Percentiles rank a stretch among this genome's conserved stretches.
Evolutionary conservation across 805 yeast species (phyloP).

Genomic region (Yarrowia sp.): DNA sequence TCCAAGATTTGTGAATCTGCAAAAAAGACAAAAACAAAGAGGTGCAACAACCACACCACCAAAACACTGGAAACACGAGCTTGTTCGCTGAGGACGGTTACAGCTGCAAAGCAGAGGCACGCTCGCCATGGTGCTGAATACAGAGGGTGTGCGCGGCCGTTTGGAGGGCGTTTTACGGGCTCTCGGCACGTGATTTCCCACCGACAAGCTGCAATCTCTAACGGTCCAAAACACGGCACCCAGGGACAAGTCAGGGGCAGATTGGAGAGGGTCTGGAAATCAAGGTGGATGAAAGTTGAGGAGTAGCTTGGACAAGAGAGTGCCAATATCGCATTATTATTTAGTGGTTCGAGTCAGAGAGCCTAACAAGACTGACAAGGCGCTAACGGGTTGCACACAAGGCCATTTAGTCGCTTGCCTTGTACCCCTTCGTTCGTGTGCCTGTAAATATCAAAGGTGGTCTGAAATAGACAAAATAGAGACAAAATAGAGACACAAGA

Average conservation of each 20-base stretch:
- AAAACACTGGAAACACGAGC: constrained; percentile 3
- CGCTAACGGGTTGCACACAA: too few species aligned
- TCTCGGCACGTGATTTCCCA: background rate
- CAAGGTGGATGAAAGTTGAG: too few species aligned
- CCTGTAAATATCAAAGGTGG: background rate
- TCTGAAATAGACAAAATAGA: background rate
- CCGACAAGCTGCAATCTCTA: background rate
- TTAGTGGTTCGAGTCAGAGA: background rate
- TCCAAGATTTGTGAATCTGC: background rate
- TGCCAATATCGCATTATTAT: constrained; percentile 4
- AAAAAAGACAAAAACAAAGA: constrained; percentile 7
- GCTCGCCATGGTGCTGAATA: too few species aligned
- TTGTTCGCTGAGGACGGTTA: constrained; percentile 1
- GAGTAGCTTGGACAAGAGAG: too few species aligned
- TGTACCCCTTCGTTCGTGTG: constrained; percentile 20
- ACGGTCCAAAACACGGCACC: background rate
- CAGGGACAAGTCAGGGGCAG: background rate
- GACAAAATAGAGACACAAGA: background rate
- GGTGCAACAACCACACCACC: constrained; percentile 34
- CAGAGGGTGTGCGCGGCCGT: too few species aligned
- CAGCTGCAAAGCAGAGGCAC: background rate
- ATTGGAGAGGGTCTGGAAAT: too few species aligned
- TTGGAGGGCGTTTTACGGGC: too few species aligned
- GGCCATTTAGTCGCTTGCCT: background rate
- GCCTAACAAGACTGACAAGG: background rate